Conservation (phyloP, 163 green algal species). For the Scenedesmus sp. region DNA sequence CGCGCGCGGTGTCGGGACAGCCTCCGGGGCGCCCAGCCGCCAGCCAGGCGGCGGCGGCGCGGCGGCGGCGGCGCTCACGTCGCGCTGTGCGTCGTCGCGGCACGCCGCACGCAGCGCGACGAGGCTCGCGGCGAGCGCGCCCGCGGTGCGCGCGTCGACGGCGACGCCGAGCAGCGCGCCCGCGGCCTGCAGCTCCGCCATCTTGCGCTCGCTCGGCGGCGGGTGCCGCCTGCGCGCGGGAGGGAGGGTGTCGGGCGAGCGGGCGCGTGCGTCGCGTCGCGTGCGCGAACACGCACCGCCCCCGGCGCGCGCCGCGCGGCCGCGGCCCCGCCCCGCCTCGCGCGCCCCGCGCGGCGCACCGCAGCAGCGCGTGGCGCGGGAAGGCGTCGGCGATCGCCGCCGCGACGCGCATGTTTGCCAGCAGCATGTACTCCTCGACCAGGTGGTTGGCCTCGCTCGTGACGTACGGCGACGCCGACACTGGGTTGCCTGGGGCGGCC, state of each 20-base stretch:
- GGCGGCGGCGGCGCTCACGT: constrained; percentile 21
- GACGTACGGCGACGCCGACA: constrained; percentile 70
- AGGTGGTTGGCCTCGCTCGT: constrained; percentile 91
- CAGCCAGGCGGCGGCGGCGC: no score
- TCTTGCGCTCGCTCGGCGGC: constrained; percentile 74
- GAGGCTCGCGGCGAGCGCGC: constrained; percentile 58
- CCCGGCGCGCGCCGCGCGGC: no score
- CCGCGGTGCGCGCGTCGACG: constrained; percentile 64
- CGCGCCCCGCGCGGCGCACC: constrained; percentile 33
- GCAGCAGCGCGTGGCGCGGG: constrained; percentile 81
- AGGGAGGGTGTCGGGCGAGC: not conserved
- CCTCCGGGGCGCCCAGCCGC: no score
- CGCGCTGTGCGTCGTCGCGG: constrained; percentile 16
- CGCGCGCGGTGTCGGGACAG: no score
- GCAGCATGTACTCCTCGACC: constrained; percentile 99
- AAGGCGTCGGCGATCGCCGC: constrained; percentile 80
- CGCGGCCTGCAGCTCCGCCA: constrained; percentile 59
- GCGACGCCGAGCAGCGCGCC: constrained; percentile 48
- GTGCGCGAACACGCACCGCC: no score
- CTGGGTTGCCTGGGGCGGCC: constrained; percentile 52
- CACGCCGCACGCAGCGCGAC: constrained; percentile 39
- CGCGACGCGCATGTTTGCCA: constrained; percentile 94
- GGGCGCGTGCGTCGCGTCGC: no score
- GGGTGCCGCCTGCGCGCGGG: constrained; percentile 71
- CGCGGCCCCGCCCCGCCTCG: no score